These are phyloP conservation scores for Cystobasidium sp. DNA, from an alignment of 1,284 basidiomycete species.

Conservation along the genomic window DNA sequence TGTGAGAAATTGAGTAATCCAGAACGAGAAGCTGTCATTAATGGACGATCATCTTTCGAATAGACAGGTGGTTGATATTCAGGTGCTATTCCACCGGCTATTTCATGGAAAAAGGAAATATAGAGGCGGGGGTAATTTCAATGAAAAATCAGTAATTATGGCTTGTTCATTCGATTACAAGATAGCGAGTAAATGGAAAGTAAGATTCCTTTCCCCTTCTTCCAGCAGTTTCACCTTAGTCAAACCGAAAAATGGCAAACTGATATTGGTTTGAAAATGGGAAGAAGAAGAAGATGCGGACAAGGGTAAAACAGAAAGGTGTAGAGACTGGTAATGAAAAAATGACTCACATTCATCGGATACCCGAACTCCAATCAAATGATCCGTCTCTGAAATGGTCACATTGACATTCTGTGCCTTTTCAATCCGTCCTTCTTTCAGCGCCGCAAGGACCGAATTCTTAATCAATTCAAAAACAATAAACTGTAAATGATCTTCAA, in stretches of 20 bases:
- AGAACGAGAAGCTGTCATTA: slow-evolving; percentile 38
- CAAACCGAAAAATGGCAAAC: neutral
- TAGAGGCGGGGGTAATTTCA: too few species aligned
- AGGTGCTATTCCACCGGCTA: slow-evolving; percentile 50
- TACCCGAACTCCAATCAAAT: slow-evolving; percentile 76
- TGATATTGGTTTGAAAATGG: neutral
- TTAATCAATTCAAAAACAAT: slow-evolving; percentile 86
- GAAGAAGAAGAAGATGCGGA: neutral
- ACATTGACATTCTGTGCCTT: slow-evolving; percentile 63
- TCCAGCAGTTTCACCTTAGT: too few species aligned
- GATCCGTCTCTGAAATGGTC: slow-evolving; percentile 72
- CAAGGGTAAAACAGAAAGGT: neutral
- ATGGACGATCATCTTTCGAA: slow-evolving; percentile 32
- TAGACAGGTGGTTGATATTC: slow-evolving; percentile 27
- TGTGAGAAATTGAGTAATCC: slow-evolving; percentile 44
- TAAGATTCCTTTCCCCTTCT: too few species aligned
- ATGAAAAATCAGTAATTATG: too few species aligned
- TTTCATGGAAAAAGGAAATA: neutral
- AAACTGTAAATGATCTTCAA: slow-evolving; percentile 88
- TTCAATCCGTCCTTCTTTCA: slow-evolving; percentile 44
- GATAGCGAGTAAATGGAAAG: too few species aligned
- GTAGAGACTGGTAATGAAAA: neutral
- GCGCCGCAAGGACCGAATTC: slow-evolving; percentile 62
- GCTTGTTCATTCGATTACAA: too few species aligned
- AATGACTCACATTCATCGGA: slow-evolving; percentile 73